Percentiles rank a stretch among this genome's conserved stretches.
These are phyloP conservation scores for Chytridiales sp. DNA, from an alignment of 371 early-diverging fungal genomes.

Conservation along the genomic window DNA sequence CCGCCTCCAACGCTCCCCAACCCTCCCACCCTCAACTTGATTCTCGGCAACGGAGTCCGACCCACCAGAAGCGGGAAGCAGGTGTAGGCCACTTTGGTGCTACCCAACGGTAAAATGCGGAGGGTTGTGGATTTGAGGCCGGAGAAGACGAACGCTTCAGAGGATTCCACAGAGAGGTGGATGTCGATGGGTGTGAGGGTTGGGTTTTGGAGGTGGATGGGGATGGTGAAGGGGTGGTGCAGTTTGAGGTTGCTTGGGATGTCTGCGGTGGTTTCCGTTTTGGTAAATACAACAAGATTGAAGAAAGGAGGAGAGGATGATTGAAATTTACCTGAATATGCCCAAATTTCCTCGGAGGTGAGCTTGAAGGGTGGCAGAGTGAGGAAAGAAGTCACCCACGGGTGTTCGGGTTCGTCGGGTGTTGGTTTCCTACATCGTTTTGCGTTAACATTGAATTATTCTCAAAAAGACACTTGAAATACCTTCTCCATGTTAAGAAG, in stretches of 20 bases:
- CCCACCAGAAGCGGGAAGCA: constrained; percentile 26
- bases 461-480: no score
- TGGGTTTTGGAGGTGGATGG: constrained; percentile 64
- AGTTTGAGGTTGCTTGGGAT: constrained; percentile 56
- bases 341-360: constrained; percentile 17
- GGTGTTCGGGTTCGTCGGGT: background rate
- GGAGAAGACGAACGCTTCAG: constrained; percentile 72
- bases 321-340: constrained; percentile 14
- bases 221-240: constrained; percentile 60
- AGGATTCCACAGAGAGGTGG: constrained; percentile 58
- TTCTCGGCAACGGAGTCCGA: constrained; percentile 15
- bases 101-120: constrained; percentile 57
- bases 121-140: constrained; percentile 64
- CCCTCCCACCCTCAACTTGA: no score
- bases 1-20: no score
- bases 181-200: constrained; percentile 58
- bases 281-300: constrained; percentile 2
- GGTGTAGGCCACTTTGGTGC: constrained; percentile 24
- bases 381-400: constrained; percentile 13
- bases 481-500: no score
- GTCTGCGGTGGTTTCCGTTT: constrained; percentile 50
- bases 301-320: background rate
- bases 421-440: no score
- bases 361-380: constrained; percentile 19
- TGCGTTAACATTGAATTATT: no score